Evolutionary conservation across 1,284 basidiomycete species (phyloP), one percentile per base, ranked within the genome.

Genomic region (Tilletiaria anomala): DNA sequence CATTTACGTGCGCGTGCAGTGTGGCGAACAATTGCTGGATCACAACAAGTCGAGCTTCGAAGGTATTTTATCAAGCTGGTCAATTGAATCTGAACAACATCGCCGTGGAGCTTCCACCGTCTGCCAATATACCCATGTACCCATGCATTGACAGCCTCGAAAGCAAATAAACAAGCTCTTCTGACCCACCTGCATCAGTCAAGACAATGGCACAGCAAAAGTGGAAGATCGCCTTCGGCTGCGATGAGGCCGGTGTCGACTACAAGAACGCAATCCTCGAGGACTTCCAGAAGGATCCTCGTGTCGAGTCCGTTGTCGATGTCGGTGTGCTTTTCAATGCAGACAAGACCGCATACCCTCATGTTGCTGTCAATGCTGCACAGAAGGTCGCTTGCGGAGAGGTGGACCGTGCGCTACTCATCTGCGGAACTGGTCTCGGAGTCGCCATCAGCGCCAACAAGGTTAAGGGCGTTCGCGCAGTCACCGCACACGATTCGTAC

Each of bases 401-500:
- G 45, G 70, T 68, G 11, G 69, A 72, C 50, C 61, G 71, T 32
- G 71, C 67, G 0, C 55, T 72, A 16, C 55, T 72, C 47, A 64
- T 72, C 40, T 72, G 70, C 45, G 71, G 70, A 6, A 72, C 70
- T 22, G 70, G 70, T 58, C 56, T 68, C 23, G 67, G 68, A 29
- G 70, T 71, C 34, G 69, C 70, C 34, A 71, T 71, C 43, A 54
- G 63, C 6, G 70, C 70, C 39, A 59, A 59, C 58, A 61, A 61
- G 48, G 70, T 71, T 14, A 63, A 67, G 20, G 69, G 69, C 17
- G 65, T 71, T 37, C 57, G 70, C 23, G 68, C 67, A 23, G 68
- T 65, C 10, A 68, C 68, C 19, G 69, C 69, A 0, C 70, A 71
- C 58, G 71, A 72, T 48, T 61, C 61, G 2, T 71, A 70, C 61